A percentile compares a stretch with the other conserved stretches of the same genome.
These are phyloP conservation scores for Dimocarpus longan DNA, from an alignment of 345 rosid species.

Conservation along the genomic window DNA sequence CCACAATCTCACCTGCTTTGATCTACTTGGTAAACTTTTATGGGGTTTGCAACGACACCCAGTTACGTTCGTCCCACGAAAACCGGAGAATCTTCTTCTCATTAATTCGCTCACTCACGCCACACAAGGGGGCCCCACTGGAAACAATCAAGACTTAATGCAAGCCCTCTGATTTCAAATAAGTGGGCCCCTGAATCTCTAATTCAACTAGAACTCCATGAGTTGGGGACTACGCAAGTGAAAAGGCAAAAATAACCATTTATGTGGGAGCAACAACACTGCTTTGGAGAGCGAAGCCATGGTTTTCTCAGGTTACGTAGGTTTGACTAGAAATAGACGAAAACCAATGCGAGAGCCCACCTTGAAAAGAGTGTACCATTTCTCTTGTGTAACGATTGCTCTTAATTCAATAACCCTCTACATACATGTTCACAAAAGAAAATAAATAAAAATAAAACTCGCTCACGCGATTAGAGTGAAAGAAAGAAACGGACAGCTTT, in stretches of 20 bases:
- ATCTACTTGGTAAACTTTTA: background rate
- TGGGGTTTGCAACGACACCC: background rate
- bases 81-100: background rate
- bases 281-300: conserved; percentile 69
- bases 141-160: background rate
- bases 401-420: background rate
- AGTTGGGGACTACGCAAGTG: conserved; percentile 20
- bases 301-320: conserved; percentile 80
- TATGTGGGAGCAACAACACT: conserved; percentile 1
- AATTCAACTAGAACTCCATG: background rate
- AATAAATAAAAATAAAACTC: background rate
- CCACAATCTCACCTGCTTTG: background rate
- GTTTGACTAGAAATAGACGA: conserved; percentile 59
- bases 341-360: conserved; percentile 29
- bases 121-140: background rate
- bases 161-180: background rate
- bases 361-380: conserved; percentile 26
- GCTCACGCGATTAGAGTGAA: background rate
- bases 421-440: background rate
- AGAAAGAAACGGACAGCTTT: background rate
- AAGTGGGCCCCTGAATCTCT: background rate
- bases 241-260: background rate
- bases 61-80: background rate
- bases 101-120: background rate
- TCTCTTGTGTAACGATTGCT: conserved; percentile 21